Base-by-base conservation (phyloP, 345 rosid species). In the Salix brachista region DNA sequence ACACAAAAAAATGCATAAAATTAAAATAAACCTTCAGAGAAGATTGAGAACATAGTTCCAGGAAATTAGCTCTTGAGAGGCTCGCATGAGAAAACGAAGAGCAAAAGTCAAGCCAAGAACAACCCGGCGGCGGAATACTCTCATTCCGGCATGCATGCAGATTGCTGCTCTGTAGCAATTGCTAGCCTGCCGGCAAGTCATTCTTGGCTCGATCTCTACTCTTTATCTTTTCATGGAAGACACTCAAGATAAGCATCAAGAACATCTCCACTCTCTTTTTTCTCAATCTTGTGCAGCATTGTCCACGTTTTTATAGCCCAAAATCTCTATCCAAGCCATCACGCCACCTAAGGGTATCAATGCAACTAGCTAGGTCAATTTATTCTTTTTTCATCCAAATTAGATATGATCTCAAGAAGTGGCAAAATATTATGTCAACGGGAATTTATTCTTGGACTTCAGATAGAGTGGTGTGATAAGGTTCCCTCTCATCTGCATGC, bases 51-150 rank as follows among this genome's bases (percentile, higher is more conserved):
- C 26, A 56, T 11, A 3, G 26, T 56, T 56, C 62, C 10, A 56
- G 5, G 26, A 12, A 56, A 1, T n/a, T 21, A 25, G 42, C 50
- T 8, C 72, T n/a, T 37, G 46, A 17, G 62, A 71, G 74, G 44
- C 74, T 54, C 17, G 54, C 74, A 50, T 54, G 65, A 71, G 74
- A 30, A 34, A 71, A 71, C 23, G 19, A 58, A 71, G 74, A 52
- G 74, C 65, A 71, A 54, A 26, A 71, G 44, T 18, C 8, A 32
- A 71, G 44, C 62, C 28, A 28, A 71, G 74, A 71, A 32, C 44
- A 21, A 71, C 74, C 23, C 5, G 41, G 8, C 30, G 41, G 8
- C 30, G 65, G 56, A 16, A 64, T 56, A 23, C 25, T 62, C 21
- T 62, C 21, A 16, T 14, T 65, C 32, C 1, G 28, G 37, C 34